Evolutionary conservation across 2,329 filamentous ascomycete genomes (phyloP).

Genomic region (Bertia moriformis): DNA sequence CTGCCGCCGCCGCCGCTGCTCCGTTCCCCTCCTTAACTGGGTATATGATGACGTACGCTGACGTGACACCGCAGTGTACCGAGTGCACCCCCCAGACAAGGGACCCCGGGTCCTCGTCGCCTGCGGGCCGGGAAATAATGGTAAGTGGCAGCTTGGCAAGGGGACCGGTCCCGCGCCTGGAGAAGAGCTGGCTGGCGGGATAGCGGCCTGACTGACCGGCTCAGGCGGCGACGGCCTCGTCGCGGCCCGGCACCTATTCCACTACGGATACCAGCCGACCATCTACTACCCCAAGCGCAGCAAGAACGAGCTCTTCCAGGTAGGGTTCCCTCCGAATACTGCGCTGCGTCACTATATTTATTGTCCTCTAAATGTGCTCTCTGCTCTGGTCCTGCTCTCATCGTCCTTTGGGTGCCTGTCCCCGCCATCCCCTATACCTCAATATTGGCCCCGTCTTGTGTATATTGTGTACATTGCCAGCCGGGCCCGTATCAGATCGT

Average conservation of each 20-base stretch:
- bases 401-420: neutral
- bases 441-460: neutral
- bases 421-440: neutral
- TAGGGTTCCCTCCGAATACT: slow-evolving; percentile 21
- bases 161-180: too few species aligned
- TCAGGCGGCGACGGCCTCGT: slow-evolving; percentile 86
- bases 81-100: slow-evolving; percentile 60
- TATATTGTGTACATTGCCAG: too few species aligned
- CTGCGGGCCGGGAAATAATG: slow-evolving; percentile 74
- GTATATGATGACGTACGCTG: neutral
- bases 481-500: slow-evolving; percentile 4
- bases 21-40: neutral
- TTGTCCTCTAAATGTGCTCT: slow-evolving; percentile 1
- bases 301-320: slow-evolving; percentile 80
- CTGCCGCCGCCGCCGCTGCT: neutral
- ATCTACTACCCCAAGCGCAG: slow-evolving; percentile 88
- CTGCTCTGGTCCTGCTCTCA: neutral
- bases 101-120: slow-evolving; percentile 68
- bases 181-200: too few species aligned
- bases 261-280: slow-evolving; percentile 80
- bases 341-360: too few species aligned
- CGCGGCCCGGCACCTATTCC: slow-evolving; percentile 75
- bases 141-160: too few species aligned
- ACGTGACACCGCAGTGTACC: slow-evolving; percentile 50
- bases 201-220: slow-evolving; percentile 5